A percentile compares a stretch with the other conserved stretches of the same genome.
Conservation (phyloP, 2,329 filamentous ascomycete genomes). For the Rasamsonia emersonii region DNA sequence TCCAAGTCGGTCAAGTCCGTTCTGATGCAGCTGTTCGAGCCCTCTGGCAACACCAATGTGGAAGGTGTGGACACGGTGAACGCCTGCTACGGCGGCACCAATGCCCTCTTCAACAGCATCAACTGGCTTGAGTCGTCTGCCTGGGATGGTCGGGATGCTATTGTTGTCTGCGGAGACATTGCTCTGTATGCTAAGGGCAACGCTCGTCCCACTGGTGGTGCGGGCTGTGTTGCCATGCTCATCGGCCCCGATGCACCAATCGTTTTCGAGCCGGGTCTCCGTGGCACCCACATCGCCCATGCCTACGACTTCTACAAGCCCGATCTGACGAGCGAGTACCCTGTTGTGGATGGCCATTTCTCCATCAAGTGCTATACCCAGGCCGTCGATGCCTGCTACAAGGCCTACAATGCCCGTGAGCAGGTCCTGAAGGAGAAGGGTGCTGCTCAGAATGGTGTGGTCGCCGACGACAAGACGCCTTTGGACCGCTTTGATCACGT, state of each 20-base stretch:
- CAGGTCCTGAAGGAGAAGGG: constrained; percentile 46
- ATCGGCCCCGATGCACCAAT: constrained; percentile 71
- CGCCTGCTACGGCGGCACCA: constrained; percentile 80
- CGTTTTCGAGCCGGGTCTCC: constrained; percentile 68
- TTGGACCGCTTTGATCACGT: constrained; percentile 79
- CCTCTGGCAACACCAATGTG: constrained; percentile 66
- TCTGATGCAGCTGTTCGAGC: constrained; percentile 73
- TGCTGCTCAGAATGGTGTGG: constrained; percentile 41
- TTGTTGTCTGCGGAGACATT: constrained; percentile 75
- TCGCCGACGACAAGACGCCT: constrained; percentile 46
- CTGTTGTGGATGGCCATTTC: constrained; percentile 75
- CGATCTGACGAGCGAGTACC: constrained; percentile 79
- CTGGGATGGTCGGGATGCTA: constrained; percentile 75
- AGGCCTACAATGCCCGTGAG: constrained; percentile 69
- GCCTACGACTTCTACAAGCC: constrained; percentile 89
- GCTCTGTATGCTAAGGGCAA: constrained; percentile 77
- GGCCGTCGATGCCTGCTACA: constrained; percentile 73
- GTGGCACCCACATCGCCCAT: constrained; percentile 73
- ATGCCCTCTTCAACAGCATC: constrained; percentile 71
- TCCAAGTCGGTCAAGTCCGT: constrained; percentile 87
- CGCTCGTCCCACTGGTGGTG: constrained; percentile 72
- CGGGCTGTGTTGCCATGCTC: constrained; percentile 69
- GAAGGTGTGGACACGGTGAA: constrained; percentile 79
- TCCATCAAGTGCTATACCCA: constrained; percentile 74
- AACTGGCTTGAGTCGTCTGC: constrained; percentile 83